Conservation (phyloP, 1,284 basidiomycete species). For the Ustilago loliicola region DNA sequence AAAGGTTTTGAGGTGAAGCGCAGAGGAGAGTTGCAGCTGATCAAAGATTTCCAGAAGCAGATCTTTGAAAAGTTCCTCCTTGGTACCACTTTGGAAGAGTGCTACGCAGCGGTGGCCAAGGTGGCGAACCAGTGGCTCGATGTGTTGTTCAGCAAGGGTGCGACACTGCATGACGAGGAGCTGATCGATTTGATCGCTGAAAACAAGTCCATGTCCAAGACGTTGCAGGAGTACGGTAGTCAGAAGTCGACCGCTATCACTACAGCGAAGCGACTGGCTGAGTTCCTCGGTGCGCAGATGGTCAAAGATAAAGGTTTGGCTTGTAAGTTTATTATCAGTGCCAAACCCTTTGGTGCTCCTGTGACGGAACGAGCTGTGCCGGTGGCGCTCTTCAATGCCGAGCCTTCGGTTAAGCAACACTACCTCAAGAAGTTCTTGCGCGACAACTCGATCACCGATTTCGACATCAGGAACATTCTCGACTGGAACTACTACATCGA, state of each 20-base stretch:
- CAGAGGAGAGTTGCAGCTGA: constrained; percentile 95
- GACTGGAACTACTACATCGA: constrained; percentile 99
- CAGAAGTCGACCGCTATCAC: constrained; percentile 99
- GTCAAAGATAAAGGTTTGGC: constrained; percentile 99
- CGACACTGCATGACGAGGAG: constrained; percentile 88
- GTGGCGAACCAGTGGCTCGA: constrained; percentile 98
- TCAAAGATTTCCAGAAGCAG: constrained; percentile 99
- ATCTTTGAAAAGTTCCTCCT: constrained; percentile 98
- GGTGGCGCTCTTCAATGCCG: constrained; percentile 98
- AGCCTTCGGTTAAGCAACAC: constrained; percentile 86
- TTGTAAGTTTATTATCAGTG: constrained; percentile 98
- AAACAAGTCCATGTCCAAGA: constrained; percentile 98
- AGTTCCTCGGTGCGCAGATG: constrained; percentile 98
- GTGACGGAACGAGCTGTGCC: constrained; percentile 98
- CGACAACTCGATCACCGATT: constrained; percentile 87
- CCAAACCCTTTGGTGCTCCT: constrained; percentile 90
- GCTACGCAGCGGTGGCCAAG: constrained; percentile 92
- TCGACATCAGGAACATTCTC: constrained; percentile 92
- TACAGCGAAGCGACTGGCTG: constrained; percentile 92
- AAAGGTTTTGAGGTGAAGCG: constrained; percentile 99
- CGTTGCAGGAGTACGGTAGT: constrained; percentile 91
- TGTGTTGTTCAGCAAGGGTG: constrained; percentile 88
- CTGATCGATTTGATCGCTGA: constrained; percentile 98
- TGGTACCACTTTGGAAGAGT: constrained; percentile 91
- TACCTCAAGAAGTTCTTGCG: constrained; percentile 97